These are phyloP conservation scores for Macrophomina tecta DNA, from an alignment of 2,329 filamentous ascomycete species.

Conservation along the genomic window DNA sequence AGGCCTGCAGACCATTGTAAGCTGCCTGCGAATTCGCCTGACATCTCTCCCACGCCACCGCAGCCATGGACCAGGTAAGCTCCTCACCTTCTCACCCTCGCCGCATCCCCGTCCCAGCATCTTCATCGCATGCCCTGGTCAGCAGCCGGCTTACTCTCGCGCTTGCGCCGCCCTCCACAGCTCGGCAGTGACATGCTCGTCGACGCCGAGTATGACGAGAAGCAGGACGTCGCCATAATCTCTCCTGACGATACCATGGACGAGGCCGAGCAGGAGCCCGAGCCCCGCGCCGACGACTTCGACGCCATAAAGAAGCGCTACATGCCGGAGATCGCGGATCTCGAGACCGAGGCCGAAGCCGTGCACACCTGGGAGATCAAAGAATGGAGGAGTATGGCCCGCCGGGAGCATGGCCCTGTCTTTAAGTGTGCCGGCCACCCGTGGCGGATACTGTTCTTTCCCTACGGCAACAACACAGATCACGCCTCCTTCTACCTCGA, in stretches of 20 bases:
- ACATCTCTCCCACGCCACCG: conserved; percentile 30
- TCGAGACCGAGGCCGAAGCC: conserved; percentile 77
- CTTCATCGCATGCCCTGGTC: conserved; percentile 5
- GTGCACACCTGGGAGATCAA: conserved; percentile 86
- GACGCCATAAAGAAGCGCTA: conserved; percentile 85
- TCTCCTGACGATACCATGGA: conserved; percentile 64
- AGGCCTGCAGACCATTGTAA: conserved; percentile 3
- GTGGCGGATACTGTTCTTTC: conserved; percentile 96
- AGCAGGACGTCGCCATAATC: conserved; percentile 67
- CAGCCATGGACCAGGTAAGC: conserved; percentile 48
- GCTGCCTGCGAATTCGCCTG: conserved; percentile 17
- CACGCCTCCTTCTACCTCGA: conserved; percentile 95
- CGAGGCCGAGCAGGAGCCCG: conserved; percentile 59
- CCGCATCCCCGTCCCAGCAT: conserved; percentile 3
- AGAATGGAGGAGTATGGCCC: conserved; percentile 76
- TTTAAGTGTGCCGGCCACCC: conserved; percentile 88
- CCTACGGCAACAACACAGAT: conserved; percentile 92
- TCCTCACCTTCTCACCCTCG: conserved; percentile 31
- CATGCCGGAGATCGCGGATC: conserved; percentile 77
- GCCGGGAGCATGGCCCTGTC: conserved; percentile 84
- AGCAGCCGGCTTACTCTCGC: conserved; percentile 23
- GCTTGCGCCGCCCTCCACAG: conserved; percentile 43
- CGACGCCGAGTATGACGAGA: conserved; percentile 67
- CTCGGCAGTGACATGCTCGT: conserved; percentile 68
- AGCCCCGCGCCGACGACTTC: conserved; percentile 65